Percentiles rank a stretch among this genome's conserved stretches.
Conservation (phyloP, 805 yeast species). For the Scheffersomyces coipomensis region DNA sequence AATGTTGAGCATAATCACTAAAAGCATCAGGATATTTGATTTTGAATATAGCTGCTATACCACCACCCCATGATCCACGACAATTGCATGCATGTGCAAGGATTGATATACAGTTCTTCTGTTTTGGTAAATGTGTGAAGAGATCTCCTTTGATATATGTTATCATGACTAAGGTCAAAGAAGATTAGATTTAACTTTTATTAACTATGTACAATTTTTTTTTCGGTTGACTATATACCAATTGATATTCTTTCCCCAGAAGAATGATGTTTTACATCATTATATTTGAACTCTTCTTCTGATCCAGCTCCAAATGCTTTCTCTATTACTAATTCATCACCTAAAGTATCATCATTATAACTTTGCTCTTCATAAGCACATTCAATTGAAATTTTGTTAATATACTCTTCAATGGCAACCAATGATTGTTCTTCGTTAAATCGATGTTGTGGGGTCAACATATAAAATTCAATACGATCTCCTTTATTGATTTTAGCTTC, state of each 20-base stretch:
- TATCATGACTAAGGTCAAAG: conserved; percentile 25
- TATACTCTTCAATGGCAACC: conserved; percentile 1
- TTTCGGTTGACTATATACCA: neutral
- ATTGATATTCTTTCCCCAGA: conserved; percentile 24
- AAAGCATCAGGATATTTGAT: conserved; percentile 57
- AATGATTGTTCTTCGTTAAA: conserved; percentile 8
- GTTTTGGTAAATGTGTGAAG: conserved; percentile 32
- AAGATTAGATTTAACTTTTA: neutral
- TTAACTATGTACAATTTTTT: conserved; percentile 8
- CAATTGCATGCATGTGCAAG: conserved; percentile 82
- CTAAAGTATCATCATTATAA: conserved; percentile 8
- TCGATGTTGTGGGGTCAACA: conserved; percentile 38
- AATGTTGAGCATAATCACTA: conserved; percentile 43
- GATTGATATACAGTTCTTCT: conserved; percentile 33
- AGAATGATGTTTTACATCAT: conserved; percentile 24
- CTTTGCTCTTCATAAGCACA: conserved; percentile 29
- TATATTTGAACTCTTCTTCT: conserved; percentile 27
- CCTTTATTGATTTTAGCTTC: conserved; percentile 47
- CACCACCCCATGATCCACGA: conserved; percentile 82
- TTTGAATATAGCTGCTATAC: conserved; percentile 64
- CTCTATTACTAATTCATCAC: conserved; percentile 7
- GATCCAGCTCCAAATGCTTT: conserved; percentile 31
- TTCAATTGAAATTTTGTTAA: conserved; percentile 21
- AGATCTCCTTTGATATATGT: conserved; percentile 58
- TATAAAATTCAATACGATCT: conserved; percentile 45